These are phyloP conservation scores for Lolium perenne DNA, from an alignment of 176 grass and related monocot genomes.

Conservation along the genomic window DNA sequence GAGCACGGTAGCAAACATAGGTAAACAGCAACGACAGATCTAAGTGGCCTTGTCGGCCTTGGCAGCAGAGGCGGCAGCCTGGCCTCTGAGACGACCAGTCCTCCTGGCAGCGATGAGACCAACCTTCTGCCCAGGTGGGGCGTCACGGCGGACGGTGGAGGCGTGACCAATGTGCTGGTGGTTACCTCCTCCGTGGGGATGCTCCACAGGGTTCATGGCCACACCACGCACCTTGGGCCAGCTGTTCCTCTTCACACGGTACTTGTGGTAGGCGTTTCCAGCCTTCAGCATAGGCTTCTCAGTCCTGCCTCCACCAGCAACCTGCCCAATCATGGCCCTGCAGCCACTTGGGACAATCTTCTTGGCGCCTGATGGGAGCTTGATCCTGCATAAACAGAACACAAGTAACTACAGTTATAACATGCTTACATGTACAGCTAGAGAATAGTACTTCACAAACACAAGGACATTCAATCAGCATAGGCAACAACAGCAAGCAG, in stretches of 20 bases:
- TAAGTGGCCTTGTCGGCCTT: slow-evolving; percentile 89
- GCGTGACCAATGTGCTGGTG: slow-evolving; percentile 98
- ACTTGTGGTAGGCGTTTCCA: slow-evolving; percentile 95
- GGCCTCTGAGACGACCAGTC: slow-evolving; percentile 87
- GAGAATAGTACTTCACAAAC: neutral
- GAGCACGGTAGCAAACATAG: slow-evolving; percentile 2
- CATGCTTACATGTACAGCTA: neutral
- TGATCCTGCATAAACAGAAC: slow-evolving; percentile 51
- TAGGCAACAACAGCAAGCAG: neutral
- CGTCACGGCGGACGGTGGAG: slow-evolving; percentile 84
- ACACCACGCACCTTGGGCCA: slow-evolving; percentile 99
- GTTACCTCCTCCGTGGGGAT: slow-evolving; percentile 98
- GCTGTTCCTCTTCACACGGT: slow-evolving; percentile 87
- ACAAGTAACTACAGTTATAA: neutral
- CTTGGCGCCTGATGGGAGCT: slow-evolving; percentile 97
- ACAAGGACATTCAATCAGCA: neutral
- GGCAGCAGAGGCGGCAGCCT: slow-evolving; percentile 78
- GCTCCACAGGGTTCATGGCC: slow-evolving; percentile 96
- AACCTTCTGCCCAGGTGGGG: slow-evolving; percentile 88
- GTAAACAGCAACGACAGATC: slow-evolving; percentile 36
- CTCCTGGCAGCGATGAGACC: slow-evolving; percentile 95
- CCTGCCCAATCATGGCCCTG: slow-evolving; percentile 93
- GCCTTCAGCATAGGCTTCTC: slow-evolving; percentile 92
- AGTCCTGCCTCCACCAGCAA: slow-evolving; percentile 87
- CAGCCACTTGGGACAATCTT: slow-evolving; percentile 87